Percentiles rank a stretch among this genome's conserved stretches.
phyloP scores from a whole-genome alignment of 2,329 filamentous ascomycete species.

The Sordariomycetes sp. region DNA sequence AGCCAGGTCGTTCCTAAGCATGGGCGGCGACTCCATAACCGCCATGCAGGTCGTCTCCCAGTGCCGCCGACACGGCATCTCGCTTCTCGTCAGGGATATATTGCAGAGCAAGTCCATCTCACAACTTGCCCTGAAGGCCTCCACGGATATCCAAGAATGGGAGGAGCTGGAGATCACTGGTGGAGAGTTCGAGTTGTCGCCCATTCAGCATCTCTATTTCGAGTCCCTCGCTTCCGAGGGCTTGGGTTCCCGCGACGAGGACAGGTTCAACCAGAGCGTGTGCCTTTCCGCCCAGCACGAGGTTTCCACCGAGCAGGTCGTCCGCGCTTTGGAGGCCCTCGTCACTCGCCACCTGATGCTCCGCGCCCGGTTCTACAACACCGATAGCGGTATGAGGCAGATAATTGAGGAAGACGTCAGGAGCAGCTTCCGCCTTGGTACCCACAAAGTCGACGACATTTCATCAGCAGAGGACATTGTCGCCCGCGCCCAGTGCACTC shows the following conservation, averaged over 20 bases:
- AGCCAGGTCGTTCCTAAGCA: slow-evolving; percentile 1
- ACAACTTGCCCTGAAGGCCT: background rate
- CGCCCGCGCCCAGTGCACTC: background rate
- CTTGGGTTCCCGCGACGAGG: background rate
- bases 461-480: background rate
- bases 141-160: background rate
- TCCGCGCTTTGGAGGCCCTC: slow-evolving; percentile 3
- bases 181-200: slow-evolving; percentile 6
- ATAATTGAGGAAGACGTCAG: background rate
- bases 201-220: slow-evolving; percentile 5
- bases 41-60: slow-evolving; percentile 5
- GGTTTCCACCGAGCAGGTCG: background rate
- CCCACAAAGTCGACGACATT: background rate
- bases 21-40: slow-evolving; percentile 5
- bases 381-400: slow-evolving; percentile 1
- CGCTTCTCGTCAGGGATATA: slow-evolving; percentile 7
- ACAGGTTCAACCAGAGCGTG: slow-evolving; percentile 8
- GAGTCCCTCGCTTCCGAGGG: slow-evolving; percentile 4
- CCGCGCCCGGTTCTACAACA: slow-evolving; percentile 7
- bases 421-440: background rate
- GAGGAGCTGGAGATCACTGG: background rate
- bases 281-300: background rate
- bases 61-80: slow-evolving; percentile 6
- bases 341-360: slow-evolving; percentile 8
- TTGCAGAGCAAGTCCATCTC: slow-evolving; percentile 2